phyloP scores from a whole-genome alignment of 2,329 filamentous ascomycete species.

The Colletotrichum sp. region DNA sequence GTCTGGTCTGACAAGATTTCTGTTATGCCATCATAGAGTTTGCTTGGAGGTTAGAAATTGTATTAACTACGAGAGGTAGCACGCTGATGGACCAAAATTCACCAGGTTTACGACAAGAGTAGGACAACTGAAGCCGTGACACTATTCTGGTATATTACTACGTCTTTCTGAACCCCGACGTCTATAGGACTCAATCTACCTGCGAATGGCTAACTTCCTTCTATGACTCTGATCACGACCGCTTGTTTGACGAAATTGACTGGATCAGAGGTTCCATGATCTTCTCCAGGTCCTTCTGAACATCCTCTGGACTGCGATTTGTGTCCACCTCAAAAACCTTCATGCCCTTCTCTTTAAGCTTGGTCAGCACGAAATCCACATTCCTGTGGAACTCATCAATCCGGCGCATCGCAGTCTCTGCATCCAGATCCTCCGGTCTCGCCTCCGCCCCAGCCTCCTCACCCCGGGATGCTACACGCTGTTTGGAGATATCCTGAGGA shows the following conservation, averaged over 20 bases:
- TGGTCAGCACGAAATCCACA: background rate
- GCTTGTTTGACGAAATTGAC: accelerated
- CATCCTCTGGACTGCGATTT: background rate
- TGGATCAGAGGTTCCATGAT: background rate
- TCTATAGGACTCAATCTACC: background rate
- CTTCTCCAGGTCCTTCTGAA: background rate
- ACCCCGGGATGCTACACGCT: background rate
- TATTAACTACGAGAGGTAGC: too few species aligned
- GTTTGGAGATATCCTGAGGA: background rate
- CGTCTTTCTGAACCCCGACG: background rate
- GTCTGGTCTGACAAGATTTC: background rate
- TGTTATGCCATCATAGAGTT: background rate
- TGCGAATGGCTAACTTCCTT: background rate
- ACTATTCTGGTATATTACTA: background rate
- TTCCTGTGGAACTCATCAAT: background rate
- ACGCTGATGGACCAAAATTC: too few species aligned
- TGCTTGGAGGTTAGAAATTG: too few species aligned
- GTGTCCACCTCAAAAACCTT: background rate
- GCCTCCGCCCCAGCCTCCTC: background rate
- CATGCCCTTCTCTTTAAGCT: background rate
- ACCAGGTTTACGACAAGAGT: too few species aligned
- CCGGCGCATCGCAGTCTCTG: background rate
- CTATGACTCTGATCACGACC: background rate
- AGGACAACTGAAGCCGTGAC: too few species aligned
- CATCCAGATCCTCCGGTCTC: background rate